Percentiles rank a stretch among this genome's conserved stretches.
These are phyloP conservation scores for Ogataea polymorpha DNA, from an alignment of 805 yeast species.

Conservation along the genomic window DNA sequence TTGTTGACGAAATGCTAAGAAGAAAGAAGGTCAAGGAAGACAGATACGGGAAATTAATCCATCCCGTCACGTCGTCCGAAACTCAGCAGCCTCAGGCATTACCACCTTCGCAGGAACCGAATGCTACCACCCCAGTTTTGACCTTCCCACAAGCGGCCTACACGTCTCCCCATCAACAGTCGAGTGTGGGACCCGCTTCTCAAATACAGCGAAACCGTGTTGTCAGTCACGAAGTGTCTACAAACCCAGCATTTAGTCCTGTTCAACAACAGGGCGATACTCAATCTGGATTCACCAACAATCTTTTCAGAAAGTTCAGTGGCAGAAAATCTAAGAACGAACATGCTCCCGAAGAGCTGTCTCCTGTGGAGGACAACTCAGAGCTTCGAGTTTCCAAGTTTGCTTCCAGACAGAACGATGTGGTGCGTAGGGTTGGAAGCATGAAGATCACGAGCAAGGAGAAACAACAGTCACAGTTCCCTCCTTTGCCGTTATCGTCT, in stretches of 20 bases:
- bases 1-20: constrained; percentile 79
- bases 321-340: constrained; percentile 24
- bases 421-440: constrained; percentile 58
- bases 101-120: constrained; percentile 12
- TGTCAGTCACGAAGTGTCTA: constrained; percentile 9
- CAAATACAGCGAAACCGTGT: constrained; percentile 19
- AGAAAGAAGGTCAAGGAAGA: constrained; percentile 63
- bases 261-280: constrained; percentile 18
- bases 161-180: constrained; percentile 34
- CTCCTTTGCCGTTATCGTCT: constrained; percentile 30
- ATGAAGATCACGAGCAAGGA: constrained; percentile 60
- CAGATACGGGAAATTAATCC: constrained; percentile 29
- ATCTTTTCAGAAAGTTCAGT: constrained; percentile 35
- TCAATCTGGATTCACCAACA: constrained; percentile 23
- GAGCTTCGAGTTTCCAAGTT: constrained; percentile 17
- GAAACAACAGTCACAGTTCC: constrained; percentile 36
- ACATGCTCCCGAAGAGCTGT: constrained; percentile 18
- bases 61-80: constrained; percentile 15
- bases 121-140: constrained; percentile 27
- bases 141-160: constrained; percentile 42
- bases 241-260: constrained; percentile 14
- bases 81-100: constrained; percentile 15
- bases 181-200: constrained; percentile 21
- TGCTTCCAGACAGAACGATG: constrained; percentile 18
- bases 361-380: constrained; percentile 14